Percentiles rank a stretch among this genome's conserved stretches.
Evolutionary conservation across 768 basidiomycete genomes (phyloP).

Genomic region (Xanthoconium purpureum): DNA sequence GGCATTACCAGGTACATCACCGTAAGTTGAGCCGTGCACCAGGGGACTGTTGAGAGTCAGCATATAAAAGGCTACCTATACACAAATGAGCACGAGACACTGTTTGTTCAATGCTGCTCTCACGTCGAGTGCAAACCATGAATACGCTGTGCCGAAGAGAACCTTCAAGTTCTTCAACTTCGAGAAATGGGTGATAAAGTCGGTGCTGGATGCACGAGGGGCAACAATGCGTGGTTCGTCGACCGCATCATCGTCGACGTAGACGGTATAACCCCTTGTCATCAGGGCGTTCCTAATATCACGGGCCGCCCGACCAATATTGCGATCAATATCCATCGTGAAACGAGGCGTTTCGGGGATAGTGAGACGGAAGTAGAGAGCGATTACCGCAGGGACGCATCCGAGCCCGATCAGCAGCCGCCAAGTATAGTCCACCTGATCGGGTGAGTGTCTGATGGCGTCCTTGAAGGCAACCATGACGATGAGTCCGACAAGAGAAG

Average conservation of each 20-base stretch:
- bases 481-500: not conserved
- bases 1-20: not conserved
- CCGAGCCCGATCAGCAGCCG: not conserved
- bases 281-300: not conserved
- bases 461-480: not conserved
- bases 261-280: no score
- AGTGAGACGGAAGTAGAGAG: not conserved
- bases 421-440: not conserved
- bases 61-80: not conserved
- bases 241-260: not conserved
- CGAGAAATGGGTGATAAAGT: not conserved
- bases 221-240: not conserved
- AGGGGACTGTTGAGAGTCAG: not conserved
- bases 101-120: not conserved
- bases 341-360: not conserved
- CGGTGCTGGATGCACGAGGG: not conserved
- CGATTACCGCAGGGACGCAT: not conserved
- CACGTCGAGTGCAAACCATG: not conserved
- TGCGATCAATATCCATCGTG: not conserved
- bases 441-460: not conserved
- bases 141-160: not conserved
- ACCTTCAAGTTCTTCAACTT: not conserved
- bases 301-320: not conserved
- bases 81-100: not conserved
- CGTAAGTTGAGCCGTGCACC: not conserved